These are phyloP conservation scores for Aspergillus pseudotamarii DNA, from an alignment of 2,329 filamentous ascomycete species.

Conservation along the genomic window DNA sequence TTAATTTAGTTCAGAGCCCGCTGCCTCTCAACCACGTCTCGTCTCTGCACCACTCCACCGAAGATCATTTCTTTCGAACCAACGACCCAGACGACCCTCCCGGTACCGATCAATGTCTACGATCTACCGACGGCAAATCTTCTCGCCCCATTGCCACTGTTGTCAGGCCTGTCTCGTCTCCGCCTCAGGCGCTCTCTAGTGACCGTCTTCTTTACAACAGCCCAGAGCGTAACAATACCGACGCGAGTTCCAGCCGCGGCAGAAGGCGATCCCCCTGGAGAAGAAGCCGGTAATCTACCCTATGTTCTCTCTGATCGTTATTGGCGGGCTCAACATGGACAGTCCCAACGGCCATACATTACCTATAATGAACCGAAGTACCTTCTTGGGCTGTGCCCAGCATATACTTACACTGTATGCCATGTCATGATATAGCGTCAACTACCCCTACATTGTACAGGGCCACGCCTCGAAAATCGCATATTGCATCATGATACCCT, in stretches of 20 bases:
- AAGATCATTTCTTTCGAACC: background rate
- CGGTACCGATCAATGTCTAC: background rate
- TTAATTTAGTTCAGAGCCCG: constrained; percentile 33
- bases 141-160: background rate
- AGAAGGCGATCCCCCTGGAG: background rate
- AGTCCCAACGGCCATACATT: background rate
- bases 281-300: background rate
- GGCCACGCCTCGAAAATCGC: background rate
- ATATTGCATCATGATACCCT: background rate
- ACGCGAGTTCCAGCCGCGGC: background rate
- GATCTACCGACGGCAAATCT: background rate
- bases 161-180: background rate
- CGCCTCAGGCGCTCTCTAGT: background rate
- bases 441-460: background rate
- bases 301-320: background rate
- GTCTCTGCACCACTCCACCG: background rate
- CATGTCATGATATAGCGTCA: background rate
- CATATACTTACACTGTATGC: background rate
- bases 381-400: background rate
- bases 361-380: background rate
- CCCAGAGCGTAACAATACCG: background rate
- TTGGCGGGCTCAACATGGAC: background rate
- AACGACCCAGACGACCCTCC: background rate
- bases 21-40: background rate
- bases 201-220: background rate